Conservation (phyloP, 129 eudicot species). For the Scalesia atractyloides region DNA sequence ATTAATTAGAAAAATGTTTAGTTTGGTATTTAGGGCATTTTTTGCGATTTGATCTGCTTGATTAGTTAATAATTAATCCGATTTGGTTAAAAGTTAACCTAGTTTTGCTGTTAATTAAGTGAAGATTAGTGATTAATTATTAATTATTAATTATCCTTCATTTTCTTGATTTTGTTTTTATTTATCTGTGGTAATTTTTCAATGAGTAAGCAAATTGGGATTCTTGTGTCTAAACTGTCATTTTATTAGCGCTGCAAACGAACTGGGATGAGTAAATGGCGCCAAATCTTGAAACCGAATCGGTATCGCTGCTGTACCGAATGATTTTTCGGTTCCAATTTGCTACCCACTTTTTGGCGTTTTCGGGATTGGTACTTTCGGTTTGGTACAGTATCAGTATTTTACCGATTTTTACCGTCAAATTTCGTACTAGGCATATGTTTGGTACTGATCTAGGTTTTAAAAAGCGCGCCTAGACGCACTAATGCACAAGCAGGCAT, state of each 20-base stretch:
- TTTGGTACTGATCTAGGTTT: too few species aligned
- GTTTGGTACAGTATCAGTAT: too few species aligned
- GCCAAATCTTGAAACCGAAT: too few species aligned
- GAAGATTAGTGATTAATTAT: neutral
- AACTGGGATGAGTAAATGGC: too few species aligned
- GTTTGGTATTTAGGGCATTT: slow-evolving; percentile 26
- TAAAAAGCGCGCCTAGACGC: too few species aligned
- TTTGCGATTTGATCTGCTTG: neutral
- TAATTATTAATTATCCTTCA: neutral
- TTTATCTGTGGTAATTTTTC: neutral
- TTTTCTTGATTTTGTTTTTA: neutral
- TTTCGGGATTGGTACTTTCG: too few species aligned
- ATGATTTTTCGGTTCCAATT: too few species aligned
- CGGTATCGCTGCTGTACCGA: too few species aligned
- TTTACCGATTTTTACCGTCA: too few species aligned
- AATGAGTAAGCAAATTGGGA: neutral
- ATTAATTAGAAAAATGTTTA: neutral
- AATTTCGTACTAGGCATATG: too few species aligned
- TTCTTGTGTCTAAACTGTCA: slow-evolving; percentile 3
- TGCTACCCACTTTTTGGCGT: too few species aligned
- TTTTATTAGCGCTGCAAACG: neutral
- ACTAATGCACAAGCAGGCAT: too few species aligned
- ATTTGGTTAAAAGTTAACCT: slow-evolving; percentile 8
- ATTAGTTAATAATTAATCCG: neutral
- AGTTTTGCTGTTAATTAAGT: slow-evolving; percentile 19